These are phyloP conservation scores for Colletotrichum cuscutae DNA, from an alignment of 2,329 filamentous ascomycete genomes.

Conservation along the genomic window DNA sequence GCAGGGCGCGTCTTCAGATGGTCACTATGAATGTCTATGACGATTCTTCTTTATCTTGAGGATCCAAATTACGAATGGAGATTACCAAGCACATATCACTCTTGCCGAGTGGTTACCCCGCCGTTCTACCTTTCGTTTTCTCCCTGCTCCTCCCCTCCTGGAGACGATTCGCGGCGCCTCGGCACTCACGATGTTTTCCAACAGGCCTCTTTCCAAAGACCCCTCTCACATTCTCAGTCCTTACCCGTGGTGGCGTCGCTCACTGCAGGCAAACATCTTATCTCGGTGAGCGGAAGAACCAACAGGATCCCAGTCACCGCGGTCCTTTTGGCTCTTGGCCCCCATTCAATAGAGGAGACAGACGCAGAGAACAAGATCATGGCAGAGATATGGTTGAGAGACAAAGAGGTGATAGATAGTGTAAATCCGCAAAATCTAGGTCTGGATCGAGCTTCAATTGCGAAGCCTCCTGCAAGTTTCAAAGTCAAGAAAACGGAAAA, in stretches of 20 bases:
- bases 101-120: slow-evolving; percentile 8
- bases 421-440: background rate
- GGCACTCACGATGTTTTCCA: background rate
- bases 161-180: background rate
- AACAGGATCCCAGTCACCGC: background rate
- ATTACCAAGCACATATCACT: background rate
- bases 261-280: slow-evolving; percentile 23
- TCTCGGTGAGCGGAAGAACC: slow-evolving; percentile 4
- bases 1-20: background rate
- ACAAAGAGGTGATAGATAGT: too few relatives aligned
- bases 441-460: background rate
- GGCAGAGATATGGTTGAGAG: background rate
- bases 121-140: background rate
- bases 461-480: slow-evolving; percentile 4
- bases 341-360: too few relatives aligned
- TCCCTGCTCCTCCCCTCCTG: background rate
- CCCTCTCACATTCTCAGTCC: background rate
- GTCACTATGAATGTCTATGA: slow-evolving; percentile 16
- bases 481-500: background rate
- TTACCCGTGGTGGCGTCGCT: slow-evolving; percentile 22
- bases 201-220: background rate
- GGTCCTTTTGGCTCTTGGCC: background rate
- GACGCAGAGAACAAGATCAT: background rate
- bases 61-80: background rate
- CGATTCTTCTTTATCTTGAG: background rate